Percentiles rank a stretch among this genome's conserved stretches.
These are phyloP conservation scores for Ilex aquifolium DNA, from an alignment of 257 asterid genomes.

Conservation along the genomic window DNA sequence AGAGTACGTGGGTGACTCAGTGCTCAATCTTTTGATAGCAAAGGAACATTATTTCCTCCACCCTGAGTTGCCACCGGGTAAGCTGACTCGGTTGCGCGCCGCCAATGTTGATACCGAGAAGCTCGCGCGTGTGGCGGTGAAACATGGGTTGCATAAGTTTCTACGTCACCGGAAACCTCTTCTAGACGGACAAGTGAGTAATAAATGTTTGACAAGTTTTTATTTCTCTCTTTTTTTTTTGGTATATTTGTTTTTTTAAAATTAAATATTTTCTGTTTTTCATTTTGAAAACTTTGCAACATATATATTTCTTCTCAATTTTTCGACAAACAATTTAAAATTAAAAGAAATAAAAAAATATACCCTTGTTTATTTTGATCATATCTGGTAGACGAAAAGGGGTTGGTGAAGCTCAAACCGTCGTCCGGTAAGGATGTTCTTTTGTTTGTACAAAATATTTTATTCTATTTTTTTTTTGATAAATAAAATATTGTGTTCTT, in stretches of 20 bases:
- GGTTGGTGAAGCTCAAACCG: too few species aligned
- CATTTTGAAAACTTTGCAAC: too few species aligned
- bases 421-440: too few species aligned
- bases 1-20: slow-evolving; percentile 41
- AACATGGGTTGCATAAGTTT: slow-evolving; percentile 19
- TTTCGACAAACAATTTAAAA: too few species aligned
- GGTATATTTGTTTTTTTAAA: background rate
- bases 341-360: too few species aligned
- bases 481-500: too few species aligned
- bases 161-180: slow-evolving; percentile 31
- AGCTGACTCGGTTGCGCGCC: slow-evolving; percentile 40
- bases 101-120: slow-evolving; percentile 55
- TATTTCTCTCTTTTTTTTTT: background rate
- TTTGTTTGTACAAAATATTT: too few species aligned
- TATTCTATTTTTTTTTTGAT: too few species aligned
- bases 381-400: too few species aligned
- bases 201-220: background rate
- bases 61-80: slow-evolving; percentile 31
- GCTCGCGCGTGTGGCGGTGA: slow-evolving; percentile 46
- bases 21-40: slow-evolving; percentile 18
- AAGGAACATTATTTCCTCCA: slow-evolving; percentile 17
- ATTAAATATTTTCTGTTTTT: background rate
- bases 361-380: too few species aligned
- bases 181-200: slow-evolving; percentile 31
- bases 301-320: too few species aligned